Evolutionary conservation across 345 rosid genomes (phyloP), one percentile per base, ranked within the genome.

Genomic region (Microthlaspi erraticum): DNA sequence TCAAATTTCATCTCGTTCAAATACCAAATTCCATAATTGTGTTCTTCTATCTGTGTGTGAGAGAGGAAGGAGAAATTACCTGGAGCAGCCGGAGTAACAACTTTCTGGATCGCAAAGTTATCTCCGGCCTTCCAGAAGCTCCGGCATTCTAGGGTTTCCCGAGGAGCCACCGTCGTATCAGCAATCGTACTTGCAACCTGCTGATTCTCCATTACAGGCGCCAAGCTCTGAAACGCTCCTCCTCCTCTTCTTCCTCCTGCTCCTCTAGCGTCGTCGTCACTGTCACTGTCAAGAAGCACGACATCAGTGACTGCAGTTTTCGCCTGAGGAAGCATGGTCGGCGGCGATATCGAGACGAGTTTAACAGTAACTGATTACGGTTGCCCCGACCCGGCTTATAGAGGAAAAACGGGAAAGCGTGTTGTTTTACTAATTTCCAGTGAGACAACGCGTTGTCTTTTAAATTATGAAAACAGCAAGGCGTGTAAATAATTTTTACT

Each of bases 91-190:
- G 31, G 60, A 13, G 66, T 41, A 33, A 58, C 68, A 33, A 76
- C 87, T 81, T 70, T 78, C 31, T 10, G 58, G 48, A 11, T 70
- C 66, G 61, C 83, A 6, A 51, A 75, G 43, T 56, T 81, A 2
- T 67, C 82, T 8, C 97, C 93, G 32, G 97, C 96, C 44, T 88
- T 91, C 97, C 96, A 94, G 84, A 94, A 94, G 62, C 88, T 87
- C 42, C 93, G 86, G 53, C 78, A 81, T 51, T 74, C 91, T 23
- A 81, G 75, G 72, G 69, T 44, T 73, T 71, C 80, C 13, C 52
- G 8, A 32, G 58, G 59, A 46, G 79, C 70, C 33, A 54, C 60
- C 53, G 78, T 51, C 45, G 71, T 31, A 31, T 45, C 70, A 56
- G 50, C 31, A 49, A n/a, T 53, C 55, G 63, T 29, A 12, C 11